A percentile compares a stretch with the other conserved stretches of the same genome.
Conservation (phyloP, 345 rosid genomes). For the Murraya koenigii region DNA sequence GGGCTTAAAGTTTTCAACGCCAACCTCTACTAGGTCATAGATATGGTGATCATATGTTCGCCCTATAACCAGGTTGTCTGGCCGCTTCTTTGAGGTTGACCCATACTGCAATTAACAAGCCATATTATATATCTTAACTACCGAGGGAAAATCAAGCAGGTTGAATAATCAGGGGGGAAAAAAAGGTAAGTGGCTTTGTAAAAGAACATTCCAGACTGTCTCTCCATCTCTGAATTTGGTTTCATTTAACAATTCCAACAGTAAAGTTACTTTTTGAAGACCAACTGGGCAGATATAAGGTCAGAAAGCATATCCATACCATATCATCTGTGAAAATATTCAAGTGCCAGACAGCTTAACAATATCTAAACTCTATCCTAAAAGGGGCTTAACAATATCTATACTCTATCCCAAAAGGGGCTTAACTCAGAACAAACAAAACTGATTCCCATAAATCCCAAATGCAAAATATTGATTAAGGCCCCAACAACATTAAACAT, state of each 20-base stretch:
- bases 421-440: neutral
- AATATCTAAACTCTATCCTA: neutral
- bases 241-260: neutral
- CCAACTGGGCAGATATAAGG: neutral
- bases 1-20: conserved; percentile 79
- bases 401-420: neutral
- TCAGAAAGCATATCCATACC: neutral
- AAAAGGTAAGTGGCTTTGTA: neutral
- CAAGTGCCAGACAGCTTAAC: neutral
- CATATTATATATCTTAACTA: neutral
- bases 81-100: conserved; percentile 88
- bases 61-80: conserved; percentile 84
- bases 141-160: neutral
- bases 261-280: neutral
- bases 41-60: conserved; percentile 80
- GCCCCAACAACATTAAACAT: neutral
- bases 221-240: neutral
- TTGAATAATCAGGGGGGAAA: neutral
- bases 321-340: neutral
- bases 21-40: conserved; percentile 91
- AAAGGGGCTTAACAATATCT: neutral
- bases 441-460: neutral
- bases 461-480: neutral
- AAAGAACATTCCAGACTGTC: neutral
- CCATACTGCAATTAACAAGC: conserved; percentile 57